These are phyloP conservation scores for Kurtzmaniella quercitrusa DNA, from an alignment of 1,139 yeast species.

Conservation along the genomic window DNA sequence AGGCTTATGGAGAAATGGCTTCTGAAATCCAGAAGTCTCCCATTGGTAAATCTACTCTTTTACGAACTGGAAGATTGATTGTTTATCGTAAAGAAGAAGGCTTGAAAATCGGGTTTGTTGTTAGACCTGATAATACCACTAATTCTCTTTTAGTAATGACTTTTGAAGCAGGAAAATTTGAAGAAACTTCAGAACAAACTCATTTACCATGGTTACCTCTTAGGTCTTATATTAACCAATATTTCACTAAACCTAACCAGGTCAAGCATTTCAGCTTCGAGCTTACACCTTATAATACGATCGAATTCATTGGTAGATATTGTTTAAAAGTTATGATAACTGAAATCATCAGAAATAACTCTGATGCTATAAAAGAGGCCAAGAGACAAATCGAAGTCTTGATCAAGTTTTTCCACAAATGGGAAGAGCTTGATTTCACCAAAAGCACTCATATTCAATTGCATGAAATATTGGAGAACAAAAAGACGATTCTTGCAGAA, in stretches of 20 bases:
- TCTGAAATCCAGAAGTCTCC: conserved; percentile 46
- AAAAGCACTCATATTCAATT: conserved; percentile 46
- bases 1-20: conserved; percentile 41
- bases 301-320: conserved; percentile 51
- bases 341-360: conserved; percentile 41
- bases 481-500: conserved; percentile 35
- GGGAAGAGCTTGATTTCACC: conserved; percentile 44
- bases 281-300: conserved; percentile 41
- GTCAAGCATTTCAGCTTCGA: conserved; percentile 32
- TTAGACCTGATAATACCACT: conserved; percentile 31
- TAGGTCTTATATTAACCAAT: conserved; percentile 20
- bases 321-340: conserved; percentile 37
- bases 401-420: conserved; percentile 38
- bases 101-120: conserved; percentile 52
- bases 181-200: conserved; percentile 18
- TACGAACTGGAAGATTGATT: conserved; percentile 57
- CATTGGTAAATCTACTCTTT: conserved; percentile 36
- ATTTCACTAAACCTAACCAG: conserved; percentile 17
- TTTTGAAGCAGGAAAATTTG: conserved; percentile 43
- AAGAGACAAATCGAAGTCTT: conserved; percentile 36
- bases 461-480: conserved; percentile 48
- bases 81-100: conserved; percentile 50
- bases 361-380: conserved; percentile 38
- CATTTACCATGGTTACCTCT: conserved; percentile 54
- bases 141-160: conserved; percentile 34